A percentile compares a stretch with the other conserved stretches of the same genome.
Evolutionary conservation across 1,139 yeast species (phyloP).

Genomic region (Casaregolazyma suthepensis): DNA sequence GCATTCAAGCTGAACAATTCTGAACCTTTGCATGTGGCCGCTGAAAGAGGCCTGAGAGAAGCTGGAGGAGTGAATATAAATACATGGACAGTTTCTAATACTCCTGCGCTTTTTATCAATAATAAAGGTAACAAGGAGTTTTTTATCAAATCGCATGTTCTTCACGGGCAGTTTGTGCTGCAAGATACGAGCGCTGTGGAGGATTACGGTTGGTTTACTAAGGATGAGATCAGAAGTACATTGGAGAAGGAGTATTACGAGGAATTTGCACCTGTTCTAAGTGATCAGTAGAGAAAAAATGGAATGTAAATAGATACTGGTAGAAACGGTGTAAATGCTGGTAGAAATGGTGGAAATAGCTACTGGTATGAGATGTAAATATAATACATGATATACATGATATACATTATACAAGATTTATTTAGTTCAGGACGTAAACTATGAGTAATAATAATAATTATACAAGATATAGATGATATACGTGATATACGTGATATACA

Average conservation of each 20-base stretch:
- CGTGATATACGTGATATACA: too few relatives aligned
- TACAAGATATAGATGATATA: too few relatives aligned
- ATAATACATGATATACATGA: background rate
- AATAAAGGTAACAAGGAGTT: conserved; percentile 44
- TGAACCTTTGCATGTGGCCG: conserved; percentile 61
- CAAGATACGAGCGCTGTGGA: conserved; percentile 30
- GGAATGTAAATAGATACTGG: background rate
- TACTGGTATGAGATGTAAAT: too few relatives aligned
- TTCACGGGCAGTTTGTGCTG: conserved; percentile 76
- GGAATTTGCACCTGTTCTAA: conserved; percentile 11
- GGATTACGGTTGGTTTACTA: conserved; percentile 76
- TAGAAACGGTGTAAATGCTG: background rate
- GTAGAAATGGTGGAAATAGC: background rate
- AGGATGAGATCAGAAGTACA: conserved; percentile 61
- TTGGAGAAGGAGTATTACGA: conserved; percentile 53
- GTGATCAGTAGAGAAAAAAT: conserved; percentile 1
- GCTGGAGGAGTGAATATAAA: conserved; percentile 74
- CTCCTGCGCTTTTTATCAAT: conserved; percentile 58
- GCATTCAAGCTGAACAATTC: conserved; percentile 44
- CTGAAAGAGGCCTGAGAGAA: conserved; percentile 64
- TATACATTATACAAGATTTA: too few relatives aligned
- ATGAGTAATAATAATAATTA: too few relatives aligned
- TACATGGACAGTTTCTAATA: conserved; percentile 83
- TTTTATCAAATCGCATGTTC: conserved; percentile 78
- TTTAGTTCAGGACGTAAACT: too few relatives aligned